These are phyloP conservation scores for Cutaneotrichosporon dermatis DNA, from an alignment of 1,284 basidiomycete genomes.

Conservation along the genomic window DNA sequence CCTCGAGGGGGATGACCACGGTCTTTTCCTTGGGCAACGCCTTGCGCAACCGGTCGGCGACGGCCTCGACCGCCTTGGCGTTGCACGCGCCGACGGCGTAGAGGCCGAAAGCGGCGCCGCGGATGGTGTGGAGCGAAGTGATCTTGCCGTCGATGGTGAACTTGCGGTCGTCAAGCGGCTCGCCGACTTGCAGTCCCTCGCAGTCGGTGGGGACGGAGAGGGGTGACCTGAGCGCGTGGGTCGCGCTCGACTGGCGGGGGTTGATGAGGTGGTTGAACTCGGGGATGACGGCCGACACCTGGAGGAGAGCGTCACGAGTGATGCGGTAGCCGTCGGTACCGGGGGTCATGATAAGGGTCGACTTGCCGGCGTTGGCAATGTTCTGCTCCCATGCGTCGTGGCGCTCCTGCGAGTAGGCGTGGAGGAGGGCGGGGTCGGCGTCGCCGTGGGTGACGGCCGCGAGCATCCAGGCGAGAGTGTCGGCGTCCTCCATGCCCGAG, in stretches of 20 bases:
- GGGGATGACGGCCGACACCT: conserved; percentile 14
- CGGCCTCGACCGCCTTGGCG: background rate
- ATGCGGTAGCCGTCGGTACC: conserved; percentile 16
- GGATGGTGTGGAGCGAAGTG: conserved; percentile 7
- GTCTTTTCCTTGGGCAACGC: conserved; percentile 14
- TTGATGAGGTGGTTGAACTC: conserved; percentile 22
- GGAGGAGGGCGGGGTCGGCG: conserved; percentile 12
- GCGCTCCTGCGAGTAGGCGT: conserved; percentile 17
- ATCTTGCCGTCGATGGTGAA: conserved; percentile 6
- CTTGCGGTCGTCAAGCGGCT: conserved; percentile 19
- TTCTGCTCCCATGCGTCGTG: conserved; percentile 23
- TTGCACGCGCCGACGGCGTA: conserved; percentile 8
- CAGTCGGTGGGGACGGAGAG: conserved; percentile 4
- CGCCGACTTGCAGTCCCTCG: conserved; percentile 11
- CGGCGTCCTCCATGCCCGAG: conserved; percentile 22
- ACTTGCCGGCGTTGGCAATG: conserved; percentile 17
- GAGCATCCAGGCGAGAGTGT: conserved; percentile 21
- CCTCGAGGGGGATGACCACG: conserved; percentile 4
- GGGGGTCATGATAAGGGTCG: conserved; percentile 22
- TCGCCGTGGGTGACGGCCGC: conserved; percentile 13
- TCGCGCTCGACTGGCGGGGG: conserved; percentile 19
- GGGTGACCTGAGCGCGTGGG: conserved; percentile 17
- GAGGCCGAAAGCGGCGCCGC: conserved; percentile 17
- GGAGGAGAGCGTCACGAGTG: conserved; percentile 19
- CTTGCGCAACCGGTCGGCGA: conserved; percentile 1